phyloP scores from a whole-genome alignment of 768 basidiomycete genomes.

The Agrocybe chaxingu region DNA sequence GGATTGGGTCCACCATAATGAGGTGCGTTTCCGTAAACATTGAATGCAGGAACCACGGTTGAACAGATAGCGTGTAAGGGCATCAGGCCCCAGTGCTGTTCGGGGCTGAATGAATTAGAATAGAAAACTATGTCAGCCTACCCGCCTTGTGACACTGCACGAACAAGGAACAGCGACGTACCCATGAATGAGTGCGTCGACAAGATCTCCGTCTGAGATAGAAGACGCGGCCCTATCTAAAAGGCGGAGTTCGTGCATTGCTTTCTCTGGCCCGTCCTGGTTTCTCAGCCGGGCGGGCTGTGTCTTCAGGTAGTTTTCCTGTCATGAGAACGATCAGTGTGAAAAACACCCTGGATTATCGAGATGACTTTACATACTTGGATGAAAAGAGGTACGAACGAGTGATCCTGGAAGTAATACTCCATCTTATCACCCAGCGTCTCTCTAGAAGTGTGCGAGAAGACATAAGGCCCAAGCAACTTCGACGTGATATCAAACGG shows the following conservation, averaged over 20 bases:
- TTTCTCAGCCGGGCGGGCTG: conserved; percentile 61
- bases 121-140: conserved; percentile 2
- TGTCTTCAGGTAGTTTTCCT: conserved; percentile 96
- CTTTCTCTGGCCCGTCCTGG: conserved; percentile 58
- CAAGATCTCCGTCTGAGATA: conserved; percentile 92
- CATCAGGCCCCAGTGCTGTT: conserved; percentile 96
- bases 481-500: conserved; percentile 92
- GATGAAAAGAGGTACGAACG: conserved; percentile 92
- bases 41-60: conserved; percentile 83
- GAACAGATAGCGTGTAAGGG: conserved; percentile 92
- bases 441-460: conserved; percentile 77
- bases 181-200: conserved; percentile 94
- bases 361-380: conserved; percentile 49
- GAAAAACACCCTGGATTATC: neutral
- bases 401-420: conserved; percentile 93
- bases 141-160: neutral
- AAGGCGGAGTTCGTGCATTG: conserved; percentile 70
- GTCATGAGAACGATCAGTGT: conserved; percentile 1
- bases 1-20: conserved; percentile 65
- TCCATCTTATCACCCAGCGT: conserved; percentile 92
- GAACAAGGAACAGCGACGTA: conserved; percentile 28
- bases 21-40: conserved; percentile 69
- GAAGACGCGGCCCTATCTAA: conserved; percentile 89
- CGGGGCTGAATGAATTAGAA: conserved; percentile 49
- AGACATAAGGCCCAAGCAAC: conserved; percentile 88